Conservation (phyloP, 192 early-diverging fungal genomes). For the Funneliformis geosporum region DNA sequence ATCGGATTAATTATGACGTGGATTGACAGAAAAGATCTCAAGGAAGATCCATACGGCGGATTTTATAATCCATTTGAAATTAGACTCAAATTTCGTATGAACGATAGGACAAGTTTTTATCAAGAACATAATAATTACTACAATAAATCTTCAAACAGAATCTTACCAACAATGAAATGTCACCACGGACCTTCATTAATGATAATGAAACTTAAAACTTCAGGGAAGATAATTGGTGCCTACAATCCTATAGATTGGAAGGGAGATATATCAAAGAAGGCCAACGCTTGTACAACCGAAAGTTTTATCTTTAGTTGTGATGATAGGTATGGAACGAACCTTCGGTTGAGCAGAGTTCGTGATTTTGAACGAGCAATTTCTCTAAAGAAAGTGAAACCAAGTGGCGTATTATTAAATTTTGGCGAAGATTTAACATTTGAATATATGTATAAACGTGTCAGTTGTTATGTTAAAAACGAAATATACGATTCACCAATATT, state of each 20-base stretch:
- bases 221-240: conserved; percentile 10
- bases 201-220: conserved; percentile 24
- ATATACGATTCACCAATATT: background rate
- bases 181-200: conserved; percentile 11
- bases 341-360: conserved; percentile 1
- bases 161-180: conserved; percentile 21
- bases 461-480: background rate
- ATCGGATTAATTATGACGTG: background rate
- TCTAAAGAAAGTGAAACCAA: background rate
- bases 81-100: conserved; percentile 1
- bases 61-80: background rate
- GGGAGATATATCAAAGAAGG: background rate
- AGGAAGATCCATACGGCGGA: background rate
- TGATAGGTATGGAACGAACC: conserved; percentile 2
- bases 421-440: background rate
- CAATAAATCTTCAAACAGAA: background rate
- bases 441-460: background rate
- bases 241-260: conserved; percentile 15
- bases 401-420: conserved; percentile 13
- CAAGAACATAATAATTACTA: background rate
- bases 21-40: conserved; percentile 8
- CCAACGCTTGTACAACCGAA: background rate
- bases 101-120: background rate
- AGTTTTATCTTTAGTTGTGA: conserved; percentile 17
- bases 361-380: background rate